Conservation (phyloP, 257 asterid species). For the Oldenlandia corymbosa region DNA sequence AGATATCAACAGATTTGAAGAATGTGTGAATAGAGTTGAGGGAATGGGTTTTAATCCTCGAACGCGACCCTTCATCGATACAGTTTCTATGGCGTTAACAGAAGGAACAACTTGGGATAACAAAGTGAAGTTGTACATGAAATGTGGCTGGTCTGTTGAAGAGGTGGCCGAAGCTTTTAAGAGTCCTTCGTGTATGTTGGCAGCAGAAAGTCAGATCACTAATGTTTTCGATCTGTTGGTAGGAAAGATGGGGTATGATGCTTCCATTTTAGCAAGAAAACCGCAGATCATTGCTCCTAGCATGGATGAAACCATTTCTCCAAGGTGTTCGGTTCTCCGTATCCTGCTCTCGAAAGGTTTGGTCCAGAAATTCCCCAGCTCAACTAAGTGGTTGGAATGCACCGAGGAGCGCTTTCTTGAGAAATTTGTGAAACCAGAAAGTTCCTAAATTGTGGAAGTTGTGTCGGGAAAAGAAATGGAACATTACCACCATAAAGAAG, state of each 20-base stretch:
- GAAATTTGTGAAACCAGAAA: slow-evolving; percentile 13
- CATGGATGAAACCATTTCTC: slow-evolving; percentile 10
- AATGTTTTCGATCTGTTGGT: neutral
- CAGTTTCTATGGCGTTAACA: neutral
- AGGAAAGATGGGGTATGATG: neutral
- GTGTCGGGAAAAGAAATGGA: neutral
- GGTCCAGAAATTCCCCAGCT: slow-evolving; percentile 8
- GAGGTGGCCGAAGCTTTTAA: slow-evolving; percentile 6
- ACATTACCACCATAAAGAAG: no score
- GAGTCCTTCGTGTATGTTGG: slow-evolving; percentile 1
- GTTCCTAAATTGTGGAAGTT: slow-evolving; percentile 20
- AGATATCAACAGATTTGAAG: neutral
- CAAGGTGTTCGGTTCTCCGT: slow-evolving; percentile 26
- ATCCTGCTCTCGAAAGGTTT: slow-evolving; percentile 24
- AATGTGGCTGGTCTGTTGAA: slow-evolving; percentile 1
- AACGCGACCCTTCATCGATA: neutral
- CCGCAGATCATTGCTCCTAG: neutral
- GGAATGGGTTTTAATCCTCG: slow-evolving; percentile 4
- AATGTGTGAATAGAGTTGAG: slow-evolving; percentile 1
- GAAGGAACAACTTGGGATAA: neutral
- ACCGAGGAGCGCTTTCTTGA: slow-evolving; percentile 14
- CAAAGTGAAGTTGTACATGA: slow-evolving; percentile 3
- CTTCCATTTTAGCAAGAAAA: neutral
- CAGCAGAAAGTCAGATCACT: neutral
- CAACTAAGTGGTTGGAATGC: neutral